These are phyloP conservation scores for Chrysopogon serrulatus DNA, from an alignment of 176 grass and related monocot genomes.

Conservation along the genomic window DNA sequence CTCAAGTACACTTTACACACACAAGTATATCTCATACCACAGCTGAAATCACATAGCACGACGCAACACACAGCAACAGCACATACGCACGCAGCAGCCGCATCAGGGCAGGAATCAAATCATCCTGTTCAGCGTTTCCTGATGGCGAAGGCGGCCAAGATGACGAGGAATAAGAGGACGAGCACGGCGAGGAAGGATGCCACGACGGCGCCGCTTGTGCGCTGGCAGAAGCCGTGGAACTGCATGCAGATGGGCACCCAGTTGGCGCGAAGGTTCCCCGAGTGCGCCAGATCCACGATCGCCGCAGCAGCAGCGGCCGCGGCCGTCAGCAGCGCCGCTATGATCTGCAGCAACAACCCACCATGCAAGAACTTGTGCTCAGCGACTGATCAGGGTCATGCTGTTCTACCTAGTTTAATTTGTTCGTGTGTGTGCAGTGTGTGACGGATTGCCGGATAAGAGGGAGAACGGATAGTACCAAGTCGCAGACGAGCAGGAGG, in stretches of 20 bases:
- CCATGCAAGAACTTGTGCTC: background rate
- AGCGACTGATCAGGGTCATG: background rate
- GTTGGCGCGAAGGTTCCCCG: constrained; percentile 69
- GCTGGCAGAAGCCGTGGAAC: constrained; percentile 78
- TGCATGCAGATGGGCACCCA: constrained; percentile 97
- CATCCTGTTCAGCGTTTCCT: constrained; percentile 35
- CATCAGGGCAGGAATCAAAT: background rate
- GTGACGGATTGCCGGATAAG: too few relatives aligned
- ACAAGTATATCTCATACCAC: background rate
- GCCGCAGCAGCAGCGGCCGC: constrained; percentile 53
- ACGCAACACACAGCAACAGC: background rate
- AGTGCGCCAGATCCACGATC: constrained; percentile 86
- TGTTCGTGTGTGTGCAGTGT: background rate
- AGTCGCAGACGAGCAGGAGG: constrained; percentile 73
- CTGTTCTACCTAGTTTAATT: too few relatives aligned
- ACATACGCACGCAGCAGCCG: background rate
- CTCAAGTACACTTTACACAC: too few relatives aligned
- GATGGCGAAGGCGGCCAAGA: constrained; percentile 59
- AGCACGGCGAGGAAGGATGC: constrained; percentile 77
- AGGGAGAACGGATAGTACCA: background rate
- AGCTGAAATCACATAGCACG: background rate
- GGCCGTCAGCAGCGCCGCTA: constrained; percentile 51
- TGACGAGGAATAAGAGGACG: constrained; percentile 64
- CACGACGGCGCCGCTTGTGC: constrained; percentile 80
- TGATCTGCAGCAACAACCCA: constrained; percentile 33